Percentiles rank a stretch among this genome's conserved stretches.
Evolutionary conservation across 2,329 filamentous ascomycete genomes (phyloP).

Genomic region (Ophiostoma pallidulum): DNA sequence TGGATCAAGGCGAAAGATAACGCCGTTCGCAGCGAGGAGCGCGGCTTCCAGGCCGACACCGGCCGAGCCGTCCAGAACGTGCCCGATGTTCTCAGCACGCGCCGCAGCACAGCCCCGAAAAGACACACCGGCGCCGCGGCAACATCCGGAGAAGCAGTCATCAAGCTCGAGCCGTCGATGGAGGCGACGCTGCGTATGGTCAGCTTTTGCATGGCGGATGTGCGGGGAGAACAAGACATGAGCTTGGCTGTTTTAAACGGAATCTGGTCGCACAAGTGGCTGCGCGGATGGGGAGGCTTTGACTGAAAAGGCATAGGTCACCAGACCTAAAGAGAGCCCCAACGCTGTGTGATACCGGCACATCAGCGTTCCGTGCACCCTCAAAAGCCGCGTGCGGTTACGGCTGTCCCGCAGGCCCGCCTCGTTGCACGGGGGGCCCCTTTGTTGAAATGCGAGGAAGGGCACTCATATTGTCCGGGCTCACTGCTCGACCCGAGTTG

Average conservation of each 20-base stretch:
- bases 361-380: too few relatives aligned
- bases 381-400: too few relatives aligned
- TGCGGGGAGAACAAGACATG: slow-evolving; percentile 1
- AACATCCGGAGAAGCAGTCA: not conserved
- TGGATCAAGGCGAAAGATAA: slow-evolving; percentile 1
- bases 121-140: not conserved
- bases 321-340: too few relatives aligned
- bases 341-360: too few relatives aligned
- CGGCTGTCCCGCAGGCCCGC: too few relatives aligned
- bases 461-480: too few relatives aligned
- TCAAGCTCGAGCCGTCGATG: not conserved
- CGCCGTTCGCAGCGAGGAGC: not conserved
- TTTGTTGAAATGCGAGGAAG: too few relatives aligned
- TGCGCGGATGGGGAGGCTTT: not conserved
- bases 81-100: not conserved
- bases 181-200: slow-evolving; percentile 4
- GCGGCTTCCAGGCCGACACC: slow-evolving; percentile 1
- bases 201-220: not conserved
- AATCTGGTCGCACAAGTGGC: not conserved
- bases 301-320: too few relatives aligned
- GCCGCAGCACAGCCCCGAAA: too few relatives aligned
- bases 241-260: slow-evolving; percentile 1
- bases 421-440: too few relatives aligned
- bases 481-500: too few relatives aligned
- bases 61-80: not conserved